Conservation (phyloP, 345 rosid species). For the Rhizophora mangle region DNA sequence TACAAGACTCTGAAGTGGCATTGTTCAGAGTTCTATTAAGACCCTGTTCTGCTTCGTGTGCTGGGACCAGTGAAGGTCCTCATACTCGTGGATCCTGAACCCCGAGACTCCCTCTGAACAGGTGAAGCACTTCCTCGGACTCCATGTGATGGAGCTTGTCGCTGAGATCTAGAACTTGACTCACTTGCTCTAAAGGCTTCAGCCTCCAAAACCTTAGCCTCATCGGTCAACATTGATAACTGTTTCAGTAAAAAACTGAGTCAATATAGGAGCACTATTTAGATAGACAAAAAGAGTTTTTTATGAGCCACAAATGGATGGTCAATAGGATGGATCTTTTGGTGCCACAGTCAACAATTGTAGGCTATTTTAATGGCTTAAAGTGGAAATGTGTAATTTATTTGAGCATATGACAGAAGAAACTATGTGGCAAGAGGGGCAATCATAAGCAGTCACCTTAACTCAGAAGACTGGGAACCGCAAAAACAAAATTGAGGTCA, state of each 20-base stretch:
- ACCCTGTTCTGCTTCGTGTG: not conserved
- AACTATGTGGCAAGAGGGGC: too few species aligned
- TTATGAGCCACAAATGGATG: not conserved
- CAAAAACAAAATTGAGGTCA: too few species aligned
- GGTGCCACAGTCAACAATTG: too few species aligned
- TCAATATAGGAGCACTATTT: not conserved
- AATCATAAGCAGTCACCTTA: too few species aligned
- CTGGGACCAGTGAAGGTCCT: not conserved
- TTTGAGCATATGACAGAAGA: too few species aligned
- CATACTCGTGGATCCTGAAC: not conserved
- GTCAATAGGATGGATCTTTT: not conserved
- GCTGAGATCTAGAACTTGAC: constrained; percentile 24
- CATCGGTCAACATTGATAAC: constrained; percentile 41
- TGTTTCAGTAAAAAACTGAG: not conserved
- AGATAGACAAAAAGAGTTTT: not conserved
- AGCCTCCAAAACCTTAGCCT: constrained; percentile 62
- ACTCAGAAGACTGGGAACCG: too few species aligned
- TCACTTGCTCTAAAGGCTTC: constrained; percentile 42
- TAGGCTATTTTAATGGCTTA: too few species aligned
- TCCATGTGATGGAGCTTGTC: constrained; percentile 6
- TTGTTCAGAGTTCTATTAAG: not conserved
- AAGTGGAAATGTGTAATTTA: too few species aligned
- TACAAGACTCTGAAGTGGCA: not conserved
- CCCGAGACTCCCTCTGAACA: not conserved
- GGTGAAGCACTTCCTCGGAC: not conserved